Evolutionary conservation across 495 filamentous ascomycete genomes (phyloP).

Genomic region (Poronia punctata): DNA sequence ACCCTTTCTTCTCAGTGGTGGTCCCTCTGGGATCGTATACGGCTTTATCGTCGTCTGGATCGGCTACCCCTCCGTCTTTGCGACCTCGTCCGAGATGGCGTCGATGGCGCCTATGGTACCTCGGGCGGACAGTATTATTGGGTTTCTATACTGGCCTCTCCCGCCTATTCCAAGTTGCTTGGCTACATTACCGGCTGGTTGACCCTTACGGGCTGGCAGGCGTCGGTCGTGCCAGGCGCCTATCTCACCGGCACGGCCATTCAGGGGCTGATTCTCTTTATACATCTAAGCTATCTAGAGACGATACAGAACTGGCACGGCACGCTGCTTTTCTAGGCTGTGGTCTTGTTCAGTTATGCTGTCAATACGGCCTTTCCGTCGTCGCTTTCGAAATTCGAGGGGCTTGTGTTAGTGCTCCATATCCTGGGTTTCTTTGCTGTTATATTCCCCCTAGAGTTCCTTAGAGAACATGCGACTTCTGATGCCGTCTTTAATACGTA

Average conservation of each 20-base stretch:
- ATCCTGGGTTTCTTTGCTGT: slow-evolving; percentile 55
- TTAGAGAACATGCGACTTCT: slow-evolving; percentile 37
- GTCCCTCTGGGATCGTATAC: slow-evolving; percentile 23
- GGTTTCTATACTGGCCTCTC: slow-evolving; percentile 54
- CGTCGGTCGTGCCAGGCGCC: slow-evolving; percentile 43
- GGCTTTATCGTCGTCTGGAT: slow-evolving; percentile 23
- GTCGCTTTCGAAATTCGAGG: slow-evolving; percentile 50
- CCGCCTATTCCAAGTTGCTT: slow-evolving; percentile 46
- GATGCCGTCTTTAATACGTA: slow-evolving; percentile 47
- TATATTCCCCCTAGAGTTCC: slow-evolving; percentile 50
- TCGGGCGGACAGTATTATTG: slow-evolving; percentile 38
- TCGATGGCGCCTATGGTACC: slow-evolving; percentile 31
- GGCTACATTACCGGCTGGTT: slow-evolving; percentile 57
- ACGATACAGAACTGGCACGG: slow-evolving; percentile 51
- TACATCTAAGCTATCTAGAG: slow-evolving; percentile 33
- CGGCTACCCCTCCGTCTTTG: slow-evolving; percentile 15
- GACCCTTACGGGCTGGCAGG: slow-evolving; percentile 54
- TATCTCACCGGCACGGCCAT: slow-evolving; percentile 53
- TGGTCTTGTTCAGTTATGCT: slow-evolving; percentile 41
- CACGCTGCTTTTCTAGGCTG: slow-evolving; percentile 50
- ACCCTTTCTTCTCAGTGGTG: slow-evolving; percentile 23
- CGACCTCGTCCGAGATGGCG: slow-evolving; percentile 24
- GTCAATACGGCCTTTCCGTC: slow-evolving; percentile 52
- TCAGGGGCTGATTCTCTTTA: slow-evolving; percentile 53
- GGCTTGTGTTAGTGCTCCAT: slow-evolving; percentile 52